Evolutionary conservation across 257 asterid species (phyloP).

Genomic region (Plantago ovata): DNA sequence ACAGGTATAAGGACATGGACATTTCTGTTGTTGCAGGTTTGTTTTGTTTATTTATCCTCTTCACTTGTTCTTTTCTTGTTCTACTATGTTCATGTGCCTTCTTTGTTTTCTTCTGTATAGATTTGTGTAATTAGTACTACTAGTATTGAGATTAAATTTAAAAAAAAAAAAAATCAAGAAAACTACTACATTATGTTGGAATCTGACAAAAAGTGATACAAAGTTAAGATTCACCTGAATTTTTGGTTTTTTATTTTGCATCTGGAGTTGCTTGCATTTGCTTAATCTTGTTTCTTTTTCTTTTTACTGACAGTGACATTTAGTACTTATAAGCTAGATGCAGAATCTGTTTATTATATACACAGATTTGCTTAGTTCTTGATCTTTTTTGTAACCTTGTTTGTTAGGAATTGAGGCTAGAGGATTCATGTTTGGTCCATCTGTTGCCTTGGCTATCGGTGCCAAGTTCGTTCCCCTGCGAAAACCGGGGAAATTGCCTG

Average conservation of each 20-base stretch:
- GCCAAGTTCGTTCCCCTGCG: conserved; percentile 79
- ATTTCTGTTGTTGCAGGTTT: conserved; percentile 87
- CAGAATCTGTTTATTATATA: no score
- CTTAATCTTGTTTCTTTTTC: neutral
- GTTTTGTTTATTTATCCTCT: conserved; percentile 9
- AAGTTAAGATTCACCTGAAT: neutral
- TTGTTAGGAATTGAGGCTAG: conserved; percentile 70
- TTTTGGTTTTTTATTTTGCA: no score
- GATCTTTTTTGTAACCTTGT: conserved; percentile 3
- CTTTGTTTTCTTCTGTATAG: neutral
- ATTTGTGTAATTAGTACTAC: neutral
- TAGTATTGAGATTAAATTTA: neutral
- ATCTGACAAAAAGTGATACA: conserved; percentile 4
- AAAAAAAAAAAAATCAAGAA: no score
- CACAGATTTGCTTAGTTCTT: conserved; percentile 3
- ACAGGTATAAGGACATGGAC: conserved; percentile 71
- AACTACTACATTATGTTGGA: conserved; percentile 4
- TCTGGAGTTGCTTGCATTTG: neutral
- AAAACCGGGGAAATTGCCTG: conserved; percentile 76
- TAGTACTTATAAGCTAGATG: no score
- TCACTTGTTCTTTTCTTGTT: neutral
- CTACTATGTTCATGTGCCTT: conserved; percentile 1
- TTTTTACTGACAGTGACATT: neutral
- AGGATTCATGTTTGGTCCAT: conserved; percentile 81
- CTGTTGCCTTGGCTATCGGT: conserved; percentile 76